A percentile compares a stretch with the other conserved stretches of the same genome.
Evolutionary conservation across 164 flowering plant species (phyloP).

Genomic region (Warburgia ugandensis): DNA sequence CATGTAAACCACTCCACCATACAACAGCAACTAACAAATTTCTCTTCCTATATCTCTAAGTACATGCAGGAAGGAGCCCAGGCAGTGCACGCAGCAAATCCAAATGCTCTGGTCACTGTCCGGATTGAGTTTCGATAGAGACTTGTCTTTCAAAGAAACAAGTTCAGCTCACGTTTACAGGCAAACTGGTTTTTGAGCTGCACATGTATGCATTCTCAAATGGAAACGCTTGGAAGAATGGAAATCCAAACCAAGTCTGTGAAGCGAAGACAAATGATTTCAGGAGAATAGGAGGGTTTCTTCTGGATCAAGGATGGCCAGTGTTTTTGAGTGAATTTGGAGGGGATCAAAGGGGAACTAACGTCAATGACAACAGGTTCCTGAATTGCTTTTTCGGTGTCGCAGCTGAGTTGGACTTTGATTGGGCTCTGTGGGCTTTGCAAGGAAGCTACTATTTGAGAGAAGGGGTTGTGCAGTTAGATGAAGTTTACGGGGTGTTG

Average conservation of each 20-base stretch:
- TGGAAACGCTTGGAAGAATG: constrained; percentile 14
- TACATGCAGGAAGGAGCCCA: constrained; percentile 86
- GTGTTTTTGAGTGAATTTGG: constrained; percentile 49
- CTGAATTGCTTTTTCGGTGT: constrained; percentile 31
- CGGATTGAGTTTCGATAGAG: constrained; percentile 56
- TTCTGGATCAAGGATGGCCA: constrained; percentile 24
- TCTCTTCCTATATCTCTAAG: constrained; percentile 17
- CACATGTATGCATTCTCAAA: constrained; percentile 22
- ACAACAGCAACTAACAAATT: too few relatives aligned
- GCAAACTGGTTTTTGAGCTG: constrained; percentile 41
- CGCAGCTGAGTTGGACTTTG: constrained; percentile 29
- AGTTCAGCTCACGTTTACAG: constrained; percentile 38
- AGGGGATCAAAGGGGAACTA: constrained; percentile 25
- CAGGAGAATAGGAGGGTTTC: constrained; percentile 13
- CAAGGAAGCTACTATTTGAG: constrained; percentile 41
- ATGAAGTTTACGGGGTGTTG: constrained; percentile 32
- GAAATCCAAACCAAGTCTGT: constrained; percentile 17
- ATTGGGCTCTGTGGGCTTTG: constrained; percentile 47
- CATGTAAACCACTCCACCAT: background rate
- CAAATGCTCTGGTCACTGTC: constrained; percentile 66
- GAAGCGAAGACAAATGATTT: constrained; percentile 1
- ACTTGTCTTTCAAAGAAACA: constrained; percentile 34
- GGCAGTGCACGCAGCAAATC: constrained; percentile 78
- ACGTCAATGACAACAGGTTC: constrained; percentile 25
- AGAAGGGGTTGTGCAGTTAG: constrained; percentile 11